These are phyloP conservation scores for Stephanodiscus triporus DNA, from an alignment of 108 stramenopile species.

Conservation along the genomic window DNA sequence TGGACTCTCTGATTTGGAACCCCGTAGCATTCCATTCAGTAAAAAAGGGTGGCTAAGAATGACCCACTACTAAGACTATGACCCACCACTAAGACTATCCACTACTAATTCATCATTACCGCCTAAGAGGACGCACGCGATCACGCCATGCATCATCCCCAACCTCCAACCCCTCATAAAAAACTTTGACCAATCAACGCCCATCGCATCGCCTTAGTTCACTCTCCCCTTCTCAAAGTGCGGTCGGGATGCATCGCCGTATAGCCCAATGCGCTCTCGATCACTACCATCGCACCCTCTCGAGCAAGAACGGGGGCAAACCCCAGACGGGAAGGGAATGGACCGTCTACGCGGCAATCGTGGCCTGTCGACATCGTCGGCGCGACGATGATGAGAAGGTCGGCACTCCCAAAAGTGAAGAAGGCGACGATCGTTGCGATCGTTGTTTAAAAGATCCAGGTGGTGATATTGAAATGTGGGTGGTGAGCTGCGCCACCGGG, in stretches of 20 bases:
- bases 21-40: too few species aligned
- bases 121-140: too few species aligned
- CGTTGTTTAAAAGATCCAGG: neutral
- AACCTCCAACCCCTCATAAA: too few species aligned
- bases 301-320: conserved; percentile 69
- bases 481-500: conserved; percentile 81
- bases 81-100: too few species aligned
- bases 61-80: too few species aligned
- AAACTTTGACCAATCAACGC: too few species aligned
- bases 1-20: too few species aligned
- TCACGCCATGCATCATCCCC: too few species aligned
- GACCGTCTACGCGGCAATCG: conserved; percentile 89
- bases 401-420: neutral
- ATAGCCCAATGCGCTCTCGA: conserved; percentile 59
- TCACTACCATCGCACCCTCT: conserved; percentile 60
- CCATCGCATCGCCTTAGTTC: neutral
- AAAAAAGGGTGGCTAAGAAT: too few species aligned
- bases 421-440: neutral
- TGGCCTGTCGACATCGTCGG: conserved; percentile 46
- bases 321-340: conserved; percentile 75
- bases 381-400: neutral
- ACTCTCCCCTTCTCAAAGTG: neutral
- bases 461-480: conserved; percentile 47
- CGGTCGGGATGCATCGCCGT: neutral
- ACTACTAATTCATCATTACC: too few species aligned